phyloP scores from a whole-genome alignment of 2,329 filamentous ascomycete species.

The Cladobotryum mycophilum region DNA sequence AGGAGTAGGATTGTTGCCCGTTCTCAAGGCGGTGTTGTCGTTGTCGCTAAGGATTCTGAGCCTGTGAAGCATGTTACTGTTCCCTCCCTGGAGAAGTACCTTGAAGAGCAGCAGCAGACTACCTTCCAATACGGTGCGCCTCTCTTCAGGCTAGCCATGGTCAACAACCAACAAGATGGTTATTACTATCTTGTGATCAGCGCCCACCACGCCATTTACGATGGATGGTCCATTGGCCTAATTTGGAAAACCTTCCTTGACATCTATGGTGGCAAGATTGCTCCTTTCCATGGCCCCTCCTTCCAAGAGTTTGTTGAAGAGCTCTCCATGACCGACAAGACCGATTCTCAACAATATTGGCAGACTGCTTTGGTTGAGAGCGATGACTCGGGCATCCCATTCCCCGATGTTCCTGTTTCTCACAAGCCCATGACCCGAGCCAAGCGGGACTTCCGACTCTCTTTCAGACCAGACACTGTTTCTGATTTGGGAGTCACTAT shows the following conservation, averaged over 20 bases:
- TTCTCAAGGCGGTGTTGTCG: not conserved
- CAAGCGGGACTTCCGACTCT: not conserved
- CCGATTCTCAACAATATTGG: not conserved
- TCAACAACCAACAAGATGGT: not conserved
- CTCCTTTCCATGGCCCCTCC: not conserved
- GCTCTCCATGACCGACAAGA: not conserved
- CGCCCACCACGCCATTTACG: conserved; percentile 8
- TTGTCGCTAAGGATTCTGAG: not conserved
- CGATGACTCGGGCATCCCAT: not conserved
- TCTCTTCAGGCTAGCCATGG: not conserved
- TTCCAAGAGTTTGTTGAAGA: conserved; percentile 2
- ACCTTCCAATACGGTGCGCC: not conserved
- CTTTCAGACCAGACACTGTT: not conserved
- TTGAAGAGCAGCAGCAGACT: not conserved
- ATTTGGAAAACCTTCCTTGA: not conserved
- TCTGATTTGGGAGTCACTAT: not conserved
- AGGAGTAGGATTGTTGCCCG: not conserved
- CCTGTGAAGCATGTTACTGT: not conserved
- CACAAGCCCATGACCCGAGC: not conserved
- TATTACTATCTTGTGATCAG: conserved; percentile 1
- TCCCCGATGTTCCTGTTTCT: not conserved
- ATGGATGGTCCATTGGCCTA: conserved; percentile 4
- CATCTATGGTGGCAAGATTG: not conserved
- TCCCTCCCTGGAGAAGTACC: not conserved
- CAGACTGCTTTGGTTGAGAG: not conserved